Conservation (phyloP, 2,329 filamentous ascomycete genomes). For the Colletotrichum costaricense region DNA sequence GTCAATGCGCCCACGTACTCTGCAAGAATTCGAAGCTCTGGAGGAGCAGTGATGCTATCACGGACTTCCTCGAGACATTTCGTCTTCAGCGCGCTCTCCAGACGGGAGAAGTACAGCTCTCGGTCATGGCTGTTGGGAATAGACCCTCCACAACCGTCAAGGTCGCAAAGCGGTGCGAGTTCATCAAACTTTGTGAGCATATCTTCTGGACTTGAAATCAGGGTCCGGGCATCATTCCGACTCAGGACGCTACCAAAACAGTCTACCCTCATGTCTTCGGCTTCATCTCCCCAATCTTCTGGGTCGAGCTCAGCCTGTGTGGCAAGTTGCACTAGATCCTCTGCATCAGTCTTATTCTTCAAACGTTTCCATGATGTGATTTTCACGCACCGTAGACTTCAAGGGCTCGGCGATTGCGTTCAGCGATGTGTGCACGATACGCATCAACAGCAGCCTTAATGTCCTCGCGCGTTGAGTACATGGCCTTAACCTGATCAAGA, state of each 20-base stretch:
- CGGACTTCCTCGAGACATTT: neutral
- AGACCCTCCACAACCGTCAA: neutral
- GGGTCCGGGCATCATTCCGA: neutral
- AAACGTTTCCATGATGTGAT: too few relatives aligned
- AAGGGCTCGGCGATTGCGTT: too few relatives aligned
- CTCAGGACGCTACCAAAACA: neutral
- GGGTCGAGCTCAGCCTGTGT: neutral
- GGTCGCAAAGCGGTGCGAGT: neutral
- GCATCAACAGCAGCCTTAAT: too few relatives aligned
- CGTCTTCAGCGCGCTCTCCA: neutral
- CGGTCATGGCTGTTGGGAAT: neutral
- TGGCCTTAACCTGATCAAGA: too few relatives aligned
- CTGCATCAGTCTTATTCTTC: too few relatives aligned
- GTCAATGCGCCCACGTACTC: neutral
- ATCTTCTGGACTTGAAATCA: neutral
- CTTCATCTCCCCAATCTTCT: neutral
- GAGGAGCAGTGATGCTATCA: neutral
- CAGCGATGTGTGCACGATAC: too few relatives aligned
- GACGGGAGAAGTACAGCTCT: neutral
- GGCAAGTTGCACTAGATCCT: too few relatives aligned
- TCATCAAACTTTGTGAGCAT: neutral
- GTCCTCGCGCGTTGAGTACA: too few relatives aligned
- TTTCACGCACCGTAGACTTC: too few relatives aligned
- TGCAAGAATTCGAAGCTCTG: neutral
- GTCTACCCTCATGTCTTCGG: neutral